phyloP scores from a whole-genome alignment of 1,139 yeast genomes.

The Hyphopichia burtonii region DNA sequence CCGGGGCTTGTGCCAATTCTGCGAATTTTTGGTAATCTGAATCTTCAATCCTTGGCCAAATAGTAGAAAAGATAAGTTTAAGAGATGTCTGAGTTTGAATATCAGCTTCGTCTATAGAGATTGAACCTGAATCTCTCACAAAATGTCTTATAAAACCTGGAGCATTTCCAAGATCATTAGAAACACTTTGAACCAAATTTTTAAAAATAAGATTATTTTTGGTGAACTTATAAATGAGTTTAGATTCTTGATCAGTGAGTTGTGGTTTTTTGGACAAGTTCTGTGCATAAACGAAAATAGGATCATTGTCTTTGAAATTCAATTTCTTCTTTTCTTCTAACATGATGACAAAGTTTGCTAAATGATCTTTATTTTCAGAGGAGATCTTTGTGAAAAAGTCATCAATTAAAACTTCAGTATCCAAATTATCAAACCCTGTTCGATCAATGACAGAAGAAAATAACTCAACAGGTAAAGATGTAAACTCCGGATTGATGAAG shows the following conservation, averaged over 20 bases:
- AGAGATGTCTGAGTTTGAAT: not conserved
- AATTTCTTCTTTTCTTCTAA: not conserved
- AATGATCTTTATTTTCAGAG: slow-evolving; percentile 12
- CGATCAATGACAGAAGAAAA: slow-evolving; percentile 15
- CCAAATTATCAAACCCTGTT: slow-evolving; percentile 7
- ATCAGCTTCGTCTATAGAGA: slow-evolving; percentile 1
- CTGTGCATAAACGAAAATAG: slow-evolving; percentile 5
- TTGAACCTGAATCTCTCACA: slow-evolving; percentile 1
- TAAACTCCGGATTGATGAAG: slow-evolving; percentile 26
- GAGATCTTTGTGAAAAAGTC: slow-evolving; percentile 31
- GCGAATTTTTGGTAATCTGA: slow-evolving; percentile 5
- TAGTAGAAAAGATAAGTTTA: slow-evolving; percentile 2
- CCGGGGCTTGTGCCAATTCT: slow-evolving; percentile 1
- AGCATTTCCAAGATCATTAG: slow-evolving; percentile 5
- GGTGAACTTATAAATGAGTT: slow-evolving; percentile 14
- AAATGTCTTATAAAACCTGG: slow-evolving; percentile 10
- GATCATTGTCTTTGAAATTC: no score
- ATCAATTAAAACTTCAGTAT: slow-evolving; percentile 22
- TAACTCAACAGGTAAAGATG: slow-evolving; percentile 22
- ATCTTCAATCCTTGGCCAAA: slow-evolving; percentile 8
- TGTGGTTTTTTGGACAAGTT: slow-evolving; percentile 10
- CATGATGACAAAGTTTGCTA: slow-evolving; percentile 12
- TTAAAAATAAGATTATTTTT: slow-evolving; percentile 12
- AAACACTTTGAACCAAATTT: slow-evolving; percentile 11
- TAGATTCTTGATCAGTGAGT: slow-evolving; percentile 13